Evolutionary conservation across 306 rosid species (phyloP).

Genomic region (Prunus dulcis): DNA sequence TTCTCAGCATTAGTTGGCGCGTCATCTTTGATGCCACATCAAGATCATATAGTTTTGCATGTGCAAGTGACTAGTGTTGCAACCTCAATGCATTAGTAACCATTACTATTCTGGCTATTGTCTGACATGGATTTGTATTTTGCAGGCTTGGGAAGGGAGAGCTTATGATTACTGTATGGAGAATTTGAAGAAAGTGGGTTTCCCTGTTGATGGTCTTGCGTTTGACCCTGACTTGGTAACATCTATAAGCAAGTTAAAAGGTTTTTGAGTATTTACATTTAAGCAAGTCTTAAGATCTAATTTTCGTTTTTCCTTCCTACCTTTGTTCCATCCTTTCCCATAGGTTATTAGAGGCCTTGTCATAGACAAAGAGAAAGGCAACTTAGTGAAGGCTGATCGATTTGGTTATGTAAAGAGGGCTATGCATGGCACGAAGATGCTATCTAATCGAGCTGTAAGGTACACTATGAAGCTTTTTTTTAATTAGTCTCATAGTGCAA

Average conservation of each 20-base stretch:
- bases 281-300: conserved; percentile 11
- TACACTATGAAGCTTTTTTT: conserved; percentile 34
- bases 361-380: conserved; percentile 93
- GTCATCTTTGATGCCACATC: background rate
- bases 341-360: conserved; percentile 99
- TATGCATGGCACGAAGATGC: conserved; percentile 93
- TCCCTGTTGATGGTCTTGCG: conserved; percentile 85
- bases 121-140: conserved; percentile 17
- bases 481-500: conserved; percentile 8
- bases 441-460: conserved; percentile 88
- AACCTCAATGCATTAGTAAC: background rate
- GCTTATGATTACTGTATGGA: conserved; percentile 98
- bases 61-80: background rate
- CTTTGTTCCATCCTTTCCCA: background rate
- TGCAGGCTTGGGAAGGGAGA: conserved; percentile 98
- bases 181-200: conserved; percentile 82
- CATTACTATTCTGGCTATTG: background rate
- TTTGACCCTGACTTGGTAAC: conserved; percentile 92
- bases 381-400: conserved; percentile 94
- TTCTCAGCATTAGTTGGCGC: background rate
- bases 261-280: background rate
- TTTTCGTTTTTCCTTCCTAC: background rate
- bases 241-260: conserved; percentile 22
- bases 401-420: conserved; percentile 94
- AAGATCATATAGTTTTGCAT: background rate